Conservation (phyloP, 805 yeast genomes). For the Lipomyces kockii region DNA sequence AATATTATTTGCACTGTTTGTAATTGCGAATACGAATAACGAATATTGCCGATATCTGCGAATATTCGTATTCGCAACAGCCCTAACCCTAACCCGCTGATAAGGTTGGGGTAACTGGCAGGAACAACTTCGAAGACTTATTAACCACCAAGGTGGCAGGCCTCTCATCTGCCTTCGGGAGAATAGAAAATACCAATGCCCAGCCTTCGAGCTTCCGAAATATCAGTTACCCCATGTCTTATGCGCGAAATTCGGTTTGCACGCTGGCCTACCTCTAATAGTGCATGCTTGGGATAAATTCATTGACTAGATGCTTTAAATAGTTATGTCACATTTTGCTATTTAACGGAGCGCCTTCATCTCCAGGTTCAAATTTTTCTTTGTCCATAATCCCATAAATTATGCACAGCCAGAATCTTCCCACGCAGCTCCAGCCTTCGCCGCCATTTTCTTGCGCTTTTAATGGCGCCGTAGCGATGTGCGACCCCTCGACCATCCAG, state of each 20-base stretch:
- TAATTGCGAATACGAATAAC: too few species aligned
- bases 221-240: not conserved
- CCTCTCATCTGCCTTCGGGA: not conserved
- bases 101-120: too few species aligned
- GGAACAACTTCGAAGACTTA: too few species aligned
- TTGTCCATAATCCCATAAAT: not conserved
- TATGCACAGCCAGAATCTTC: not conserved
- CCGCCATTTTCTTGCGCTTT: not conserved
- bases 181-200: not conserved
- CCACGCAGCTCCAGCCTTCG: not conserved
- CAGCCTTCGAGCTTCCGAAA: not conserved
- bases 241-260: too few species aligned
- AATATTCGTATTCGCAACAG: too few species aligned
- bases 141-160: not conserved
- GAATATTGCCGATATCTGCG: too few species aligned
- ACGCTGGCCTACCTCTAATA: not conserved
- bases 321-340: not conserved
- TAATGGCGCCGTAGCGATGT: not conserved
- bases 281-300: too few species aligned
- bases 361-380: not conserved
- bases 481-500: not conserved
- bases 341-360: not conserved
- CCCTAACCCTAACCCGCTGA: not conserved
- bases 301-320: not conserved
- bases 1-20: too few species aligned